phyloP scores from a whole-genome alignment of 352 stramenopile species.

The Globisporangium acanthophoron region DNA sequence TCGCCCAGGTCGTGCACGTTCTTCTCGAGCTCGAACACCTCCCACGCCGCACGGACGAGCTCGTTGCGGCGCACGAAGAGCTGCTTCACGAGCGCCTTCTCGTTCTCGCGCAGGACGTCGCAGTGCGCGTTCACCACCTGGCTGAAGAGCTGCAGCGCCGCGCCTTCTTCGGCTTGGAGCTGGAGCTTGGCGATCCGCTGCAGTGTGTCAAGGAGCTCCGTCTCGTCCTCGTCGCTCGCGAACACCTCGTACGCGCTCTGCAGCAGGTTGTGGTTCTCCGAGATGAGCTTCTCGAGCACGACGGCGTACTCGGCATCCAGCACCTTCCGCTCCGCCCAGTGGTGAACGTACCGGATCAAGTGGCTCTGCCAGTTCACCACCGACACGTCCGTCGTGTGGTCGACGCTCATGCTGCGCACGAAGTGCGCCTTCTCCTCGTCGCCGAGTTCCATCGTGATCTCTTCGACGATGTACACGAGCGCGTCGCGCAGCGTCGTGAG shows the following conservation, averaged over 20 bases:
- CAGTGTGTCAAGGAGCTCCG: slow-evolving; percentile 64
- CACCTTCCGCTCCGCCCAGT: slow-evolving; percentile 29
- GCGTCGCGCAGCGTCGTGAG: slow-evolving; percentile 32
- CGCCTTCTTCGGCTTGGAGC: slow-evolving; percentile 33
- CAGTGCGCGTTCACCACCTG: slow-evolving; percentile 34
- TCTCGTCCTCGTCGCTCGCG: slow-evolving; percentile 44
- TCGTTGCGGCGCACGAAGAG: slow-evolving; percentile 39
- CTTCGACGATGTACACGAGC: slow-evolving; percentile 48
- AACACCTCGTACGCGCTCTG: slow-evolving; percentile 74
- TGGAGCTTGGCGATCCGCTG: slow-evolving; percentile 68
- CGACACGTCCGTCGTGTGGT: not conserved
- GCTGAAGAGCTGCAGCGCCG: slow-evolving; percentile 24
- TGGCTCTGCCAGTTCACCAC: slow-evolving; percentile 42
- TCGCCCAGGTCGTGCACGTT: slow-evolving; percentile 41
- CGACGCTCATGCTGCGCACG: slow-evolving; percentile 19
- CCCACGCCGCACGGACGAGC: slow-evolving; percentile 43
- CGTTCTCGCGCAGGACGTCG: slow-evolving; percentile 19
- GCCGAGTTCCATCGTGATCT: slow-evolving; percentile 57
- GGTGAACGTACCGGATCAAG: slow-evolving; percentile 35
- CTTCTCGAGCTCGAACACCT: slow-evolving; percentile 40
- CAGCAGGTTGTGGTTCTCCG: slow-evolving; percentile 52
- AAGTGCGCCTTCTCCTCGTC: slow-evolving; percentile 57
- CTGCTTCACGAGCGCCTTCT: slow-evolving; percentile 40
- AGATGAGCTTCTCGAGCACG: slow-evolving; percentile 38
- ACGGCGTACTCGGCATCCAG: slow-evolving; percentile 29